Conservation (phyloP, 176 grass and related monocot genomes). For the Cenchrus americanus region DNA sequence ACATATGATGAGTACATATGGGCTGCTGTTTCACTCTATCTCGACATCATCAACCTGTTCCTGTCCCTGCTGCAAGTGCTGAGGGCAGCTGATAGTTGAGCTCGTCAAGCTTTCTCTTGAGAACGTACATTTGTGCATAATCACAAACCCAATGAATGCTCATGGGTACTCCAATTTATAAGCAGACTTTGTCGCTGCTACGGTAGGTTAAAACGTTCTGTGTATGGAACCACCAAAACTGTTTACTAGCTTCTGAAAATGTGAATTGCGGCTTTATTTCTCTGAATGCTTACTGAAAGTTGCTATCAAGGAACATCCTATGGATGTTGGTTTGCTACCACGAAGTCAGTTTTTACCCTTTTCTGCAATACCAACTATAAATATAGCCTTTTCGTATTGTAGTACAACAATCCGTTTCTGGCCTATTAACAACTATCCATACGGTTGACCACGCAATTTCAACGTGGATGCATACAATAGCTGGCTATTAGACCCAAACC, state of each 20-base stretch:
- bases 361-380: too few relatives aligned
- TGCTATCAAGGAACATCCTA: background rate
- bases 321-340: too few relatives aligned
- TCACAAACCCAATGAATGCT: background rate
- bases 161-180: conserved; percentile 14
- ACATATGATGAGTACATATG: conserved; percentile 73
- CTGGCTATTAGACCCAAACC: too few relatives aligned
- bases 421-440: too few relatives aligned
- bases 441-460: too few relatives aligned
- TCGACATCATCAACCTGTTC: conserved; percentile 76
- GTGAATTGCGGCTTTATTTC: background rate
- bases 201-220: background rate
- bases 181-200: background rate
- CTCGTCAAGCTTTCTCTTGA: background rate
- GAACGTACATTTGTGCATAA: conserved; percentile 43
- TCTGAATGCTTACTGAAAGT: too few relatives aligned
- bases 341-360: too few relatives aligned
- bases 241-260: background rate
- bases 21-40: conserved; percentile 66
- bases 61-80: conserved; percentile 52
- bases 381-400: too few relatives aligned
- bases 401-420: too few relatives aligned
- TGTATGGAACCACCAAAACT: background rate
- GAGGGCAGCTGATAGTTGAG: conserved; percentile 54
- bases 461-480: too few relatives aligned